phyloP scores from a whole-genome alignment of 345 rosid species.

The Sonneratia caseolaris region DNA sequence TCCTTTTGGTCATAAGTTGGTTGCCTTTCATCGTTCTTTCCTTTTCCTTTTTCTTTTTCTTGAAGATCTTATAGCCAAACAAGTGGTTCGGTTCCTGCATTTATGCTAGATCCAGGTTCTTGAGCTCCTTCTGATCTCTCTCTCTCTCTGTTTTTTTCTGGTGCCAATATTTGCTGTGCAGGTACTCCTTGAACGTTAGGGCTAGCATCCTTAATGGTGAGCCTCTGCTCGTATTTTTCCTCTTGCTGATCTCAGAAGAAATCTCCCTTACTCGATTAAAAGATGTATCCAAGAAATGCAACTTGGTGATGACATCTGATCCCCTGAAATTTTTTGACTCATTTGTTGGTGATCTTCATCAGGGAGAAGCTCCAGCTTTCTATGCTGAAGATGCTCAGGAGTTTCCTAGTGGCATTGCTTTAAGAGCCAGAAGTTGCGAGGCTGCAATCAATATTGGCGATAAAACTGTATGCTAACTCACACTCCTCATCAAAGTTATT shows the following conservation, averaged over 20 bases:
- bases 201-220: conserved; percentile 63
- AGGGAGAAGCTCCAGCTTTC: conserved; percentile 85
- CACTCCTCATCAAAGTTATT: background rate
- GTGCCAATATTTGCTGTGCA: conserved; percentile 31
- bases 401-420: conserved; percentile 31
- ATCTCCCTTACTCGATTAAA: background rate
- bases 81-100: too few relatives aligned
- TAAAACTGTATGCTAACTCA: conserved; percentile 43
- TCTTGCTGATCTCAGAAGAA: background rate
- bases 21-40: background rate
- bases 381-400: conserved; percentile 30
- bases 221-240: conserved; percentile 11
- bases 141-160: background rate
- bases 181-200: conserved; percentile 46
- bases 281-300: background rate
- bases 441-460: conserved; percentile 29
- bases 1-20: background rate
- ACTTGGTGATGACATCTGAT: background rate
- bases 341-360: conserved; percentile 15
- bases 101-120: conserved; percentile 22
- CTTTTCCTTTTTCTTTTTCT: background rate
- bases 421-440: conserved; percentile 33
- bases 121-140: conserved; percentile 21
- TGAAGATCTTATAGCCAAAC: too few relatives aligned
- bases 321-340: conserved; percentile 8